Percentiles rank a stretch among this genome's conserved stretches.
These are phyloP conservation scores for Endothia cerciana DNA, from an alignment of 2,329 filamentous ascomycete genomes.

Conservation along the genomic window DNA sequence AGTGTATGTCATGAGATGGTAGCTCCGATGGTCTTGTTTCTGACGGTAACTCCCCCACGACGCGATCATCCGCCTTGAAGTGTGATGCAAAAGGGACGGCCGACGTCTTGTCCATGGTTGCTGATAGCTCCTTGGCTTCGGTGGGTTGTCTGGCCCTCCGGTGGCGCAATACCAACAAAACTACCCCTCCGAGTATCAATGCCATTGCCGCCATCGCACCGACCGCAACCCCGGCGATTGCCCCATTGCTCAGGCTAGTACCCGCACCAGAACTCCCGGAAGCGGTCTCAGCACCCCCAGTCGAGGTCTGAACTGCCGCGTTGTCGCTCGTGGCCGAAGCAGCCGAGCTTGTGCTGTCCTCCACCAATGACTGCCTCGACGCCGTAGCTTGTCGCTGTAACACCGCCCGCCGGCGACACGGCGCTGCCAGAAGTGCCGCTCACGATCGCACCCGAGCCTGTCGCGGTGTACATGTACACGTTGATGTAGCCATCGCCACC, in stretches of 20 bases:
- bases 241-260: not conserved
- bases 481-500: constrained; percentile 8
- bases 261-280: not conserved
- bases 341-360: too few relatives aligned
- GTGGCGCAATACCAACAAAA: too few relatives aligned
- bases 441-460: too few relatives aligned
- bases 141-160: too few relatives aligned
- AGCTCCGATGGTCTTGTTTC: not conserved
- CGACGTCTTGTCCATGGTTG: not conserved
- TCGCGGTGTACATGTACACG: not conserved
- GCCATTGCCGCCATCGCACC: too few relatives aligned
- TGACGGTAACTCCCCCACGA: not conserved
- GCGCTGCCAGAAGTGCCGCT: too few relatives aligned
- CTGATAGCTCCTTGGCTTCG: not conserved
- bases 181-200: not conserved
- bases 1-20: not conserved
- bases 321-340: not conserved
- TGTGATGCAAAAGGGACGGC: not conserved
- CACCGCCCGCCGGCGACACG: too few relatives aligned
- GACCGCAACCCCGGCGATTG: not conserved
- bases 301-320: not conserved
- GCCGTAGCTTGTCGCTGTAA: too few relatives aligned
- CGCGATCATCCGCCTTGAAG: not conserved
- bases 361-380: too few relatives aligned
- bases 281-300: not conserved